A percentile compares a stretch with the other conserved stretches of the same genome.
These are phyloP conservation scores for Lentinula novae-zelandiae DNA, from an alignment of 1,284 basidiomycete genomes.

Conservation along the genomic window DNA sequence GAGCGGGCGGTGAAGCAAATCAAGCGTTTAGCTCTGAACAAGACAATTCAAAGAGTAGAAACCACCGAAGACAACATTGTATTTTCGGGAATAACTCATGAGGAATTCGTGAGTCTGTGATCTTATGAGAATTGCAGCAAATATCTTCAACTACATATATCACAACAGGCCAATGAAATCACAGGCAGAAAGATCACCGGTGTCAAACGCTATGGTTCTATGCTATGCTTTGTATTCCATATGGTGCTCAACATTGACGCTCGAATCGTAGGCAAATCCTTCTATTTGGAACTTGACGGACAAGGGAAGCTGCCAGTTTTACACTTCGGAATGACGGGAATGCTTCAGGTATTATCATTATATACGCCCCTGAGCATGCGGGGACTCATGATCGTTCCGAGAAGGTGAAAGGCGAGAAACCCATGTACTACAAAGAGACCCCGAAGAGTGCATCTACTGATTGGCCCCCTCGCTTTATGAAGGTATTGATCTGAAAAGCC, in stretches of 20 bases:
- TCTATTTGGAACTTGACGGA: slow-evolving; percentile 70
- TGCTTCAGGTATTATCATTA: slow-evolving; percentile 55
- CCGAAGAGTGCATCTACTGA: slow-evolving; percentile 44
- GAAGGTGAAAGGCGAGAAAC: slow-evolving; percentile 61
- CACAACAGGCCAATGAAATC: slow-evolving; percentile 52
- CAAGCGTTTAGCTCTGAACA: slow-evolving; percentile 51
- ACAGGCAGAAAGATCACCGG: slow-evolving; percentile 54
- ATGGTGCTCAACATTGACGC: neutral
- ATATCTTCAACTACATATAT: neutral
- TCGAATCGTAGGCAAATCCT: slow-evolving; percentile 60
- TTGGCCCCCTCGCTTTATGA: slow-evolving; percentile 82
- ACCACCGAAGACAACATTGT: slow-evolving; percentile 69
- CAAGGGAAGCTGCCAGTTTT: slow-evolving; percentile 63
- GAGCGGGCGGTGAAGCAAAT: slow-evolving; percentile 66
- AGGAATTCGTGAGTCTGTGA: slow-evolving; percentile 57
- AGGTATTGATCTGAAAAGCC: slow-evolving; percentile 41
- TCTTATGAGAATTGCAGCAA: neutral
- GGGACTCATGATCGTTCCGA: neutral
- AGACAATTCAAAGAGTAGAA: slow-evolving; percentile 55
- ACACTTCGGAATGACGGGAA: slow-evolving; percentile 85
- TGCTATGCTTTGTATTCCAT: neutral
- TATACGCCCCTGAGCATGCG: neutral
- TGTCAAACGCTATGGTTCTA: slow-evolving; percentile 61
- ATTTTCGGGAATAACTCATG: slow-evolving; percentile 55
- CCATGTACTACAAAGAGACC: slow-evolving; percentile 61